Base-by-base conservation (phyloP, 495 filamentous ascomycete genomes). In the Annulohypoxylon maeteangense region DNA sequence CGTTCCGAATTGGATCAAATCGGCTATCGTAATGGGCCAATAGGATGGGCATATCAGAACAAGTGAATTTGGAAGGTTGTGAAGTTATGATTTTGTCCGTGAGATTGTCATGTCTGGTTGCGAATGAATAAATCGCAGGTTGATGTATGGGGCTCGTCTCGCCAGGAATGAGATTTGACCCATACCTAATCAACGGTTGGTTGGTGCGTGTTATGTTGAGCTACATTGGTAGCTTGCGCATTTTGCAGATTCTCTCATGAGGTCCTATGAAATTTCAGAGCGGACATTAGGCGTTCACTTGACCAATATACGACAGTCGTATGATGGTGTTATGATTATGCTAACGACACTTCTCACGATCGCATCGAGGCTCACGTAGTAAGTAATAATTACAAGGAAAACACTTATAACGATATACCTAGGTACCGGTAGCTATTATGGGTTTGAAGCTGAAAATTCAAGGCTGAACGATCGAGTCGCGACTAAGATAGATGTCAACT, bases 141-240 rank as follows among this genome's bases (percentile, higher is more conserved):
- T 61, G 7, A 10, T 36, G 42, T 62, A 62, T 53, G 59, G 45
- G 18, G 42, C 45, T 54, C 60, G 54, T 63, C 36, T 54, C 34
- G 23, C 60, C 31, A 63, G 53, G 42, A 29, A 45, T 42, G 23
- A 55, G 40, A 42, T 18, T 3, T 48, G 11, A 10, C 32, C 62
- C 38, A 32, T 22, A 54, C 40, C 25, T 16, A 12, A 18, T 57
- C 34, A 59, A 38, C 20, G 31, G 42, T 29, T 51, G 23, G 56
- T 23, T 16, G 23, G 23, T 51, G 64, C 32, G 11, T n/a, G 45
- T 22, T 47, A 44, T 42, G 48, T 12, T 32, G n/a, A 34, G n/a
- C 20, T 54, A 54, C 50, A 54, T 10, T 54, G 29, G 50, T 7
- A 3, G n/a, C 7, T 23, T 53, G 25, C 4, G 14, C 25, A 53